A percentile compares a stretch with the other conserved stretches of the same genome.
phyloP scores from a whole-genome alignment of 2,329 filamentous ascomycete species.

The Trichothecium sympodiale region DNA sequence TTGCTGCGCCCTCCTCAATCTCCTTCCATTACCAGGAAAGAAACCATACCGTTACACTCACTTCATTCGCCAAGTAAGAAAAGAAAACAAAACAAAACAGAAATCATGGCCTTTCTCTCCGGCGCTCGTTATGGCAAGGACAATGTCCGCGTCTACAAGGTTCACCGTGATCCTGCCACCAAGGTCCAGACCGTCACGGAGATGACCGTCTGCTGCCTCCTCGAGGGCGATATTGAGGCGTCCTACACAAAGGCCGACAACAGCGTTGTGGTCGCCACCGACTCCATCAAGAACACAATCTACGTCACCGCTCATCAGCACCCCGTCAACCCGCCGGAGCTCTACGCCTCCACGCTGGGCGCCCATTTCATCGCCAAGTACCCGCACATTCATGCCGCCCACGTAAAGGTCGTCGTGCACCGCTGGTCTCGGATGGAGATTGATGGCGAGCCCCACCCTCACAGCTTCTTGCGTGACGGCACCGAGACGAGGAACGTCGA shows the following conservation, averaged over 20 bases:
- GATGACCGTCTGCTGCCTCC: constrained; percentile 86
- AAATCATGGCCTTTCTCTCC: constrained; percentile 42
- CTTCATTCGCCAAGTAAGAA: constrained; percentile 8
- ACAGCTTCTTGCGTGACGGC: constrained; percentile 88
- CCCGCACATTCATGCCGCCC: constrained; percentile 73
- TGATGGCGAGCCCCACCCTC: constrained; percentile 83
- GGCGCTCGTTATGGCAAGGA: constrained; percentile 82
- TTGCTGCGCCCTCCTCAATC: too few species aligned
- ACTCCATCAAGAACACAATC: constrained; percentile 95
- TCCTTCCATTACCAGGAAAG: too few species aligned
- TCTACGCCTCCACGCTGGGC: constrained; percentile 76
- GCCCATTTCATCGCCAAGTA: constrained; percentile 85
- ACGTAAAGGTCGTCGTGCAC: constrained; percentile 74
- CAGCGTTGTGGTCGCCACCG: constrained; percentile 87
- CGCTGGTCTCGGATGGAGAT: constrained; percentile 84
- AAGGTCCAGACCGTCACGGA: constrained; percentile 80
- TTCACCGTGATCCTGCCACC: constrained; percentile 66
- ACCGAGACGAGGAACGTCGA: constrained; percentile 79
- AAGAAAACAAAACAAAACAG: constrained; percentile 1
- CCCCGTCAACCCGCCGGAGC: constrained; percentile 84
- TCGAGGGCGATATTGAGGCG: constrained; percentile 83
- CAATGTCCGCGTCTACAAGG: constrained; percentile 97
- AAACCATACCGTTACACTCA: too few species aligned
- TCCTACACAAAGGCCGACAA: constrained; percentile 94
- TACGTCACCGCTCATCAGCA: constrained; percentile 93